Conservation (phyloP, 306 rosid species). For the Senna siamea region DNA sequence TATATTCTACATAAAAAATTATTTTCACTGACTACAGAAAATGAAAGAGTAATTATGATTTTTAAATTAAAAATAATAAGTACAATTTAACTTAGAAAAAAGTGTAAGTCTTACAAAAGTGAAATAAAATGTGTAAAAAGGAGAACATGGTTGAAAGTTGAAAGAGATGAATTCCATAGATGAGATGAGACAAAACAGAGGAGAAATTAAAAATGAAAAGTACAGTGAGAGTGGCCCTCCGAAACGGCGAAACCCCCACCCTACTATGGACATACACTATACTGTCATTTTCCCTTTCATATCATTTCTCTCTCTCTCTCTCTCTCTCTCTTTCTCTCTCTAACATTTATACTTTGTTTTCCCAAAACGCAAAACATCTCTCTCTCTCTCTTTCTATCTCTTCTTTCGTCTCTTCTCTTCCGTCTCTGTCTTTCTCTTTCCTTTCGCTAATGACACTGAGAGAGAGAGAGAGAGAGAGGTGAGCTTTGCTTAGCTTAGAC, state of each 20-base stretch:
- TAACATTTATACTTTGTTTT: not conserved
- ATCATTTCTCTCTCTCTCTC: not conserved
- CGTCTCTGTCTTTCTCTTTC: not conserved
- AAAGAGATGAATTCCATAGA: too few relatives aligned
- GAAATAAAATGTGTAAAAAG: too few relatives aligned
- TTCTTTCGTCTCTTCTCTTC: too few relatives aligned
- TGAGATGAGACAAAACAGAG: not conserved
- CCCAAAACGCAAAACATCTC: too few relatives aligned
- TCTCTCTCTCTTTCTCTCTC: not conserved
- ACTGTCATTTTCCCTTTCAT: not conserved
- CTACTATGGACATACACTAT: not conserved
- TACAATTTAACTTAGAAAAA: too few relatives aligned
- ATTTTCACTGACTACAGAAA: too few relatives aligned
- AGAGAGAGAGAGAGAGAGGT: not conserved
- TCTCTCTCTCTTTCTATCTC: not conserved
- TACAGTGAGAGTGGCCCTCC: not conserved
- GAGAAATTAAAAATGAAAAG: slow-evolving; percentile 17
- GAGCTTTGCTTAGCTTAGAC: not conserved
- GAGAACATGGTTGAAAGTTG: too few relatives aligned
- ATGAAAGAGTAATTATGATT: too few relatives aligned
- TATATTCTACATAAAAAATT: too few relatives aligned
- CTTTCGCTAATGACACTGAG: not conserved
- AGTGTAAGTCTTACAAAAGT: too few relatives aligned
- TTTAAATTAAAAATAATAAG: too few relatives aligned
- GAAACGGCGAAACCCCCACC: slow-evolving; percentile 1